Conservation (phyloP, 2,329 filamentous ascomycete genomes). For the Phialophora macrospora region DNA sequence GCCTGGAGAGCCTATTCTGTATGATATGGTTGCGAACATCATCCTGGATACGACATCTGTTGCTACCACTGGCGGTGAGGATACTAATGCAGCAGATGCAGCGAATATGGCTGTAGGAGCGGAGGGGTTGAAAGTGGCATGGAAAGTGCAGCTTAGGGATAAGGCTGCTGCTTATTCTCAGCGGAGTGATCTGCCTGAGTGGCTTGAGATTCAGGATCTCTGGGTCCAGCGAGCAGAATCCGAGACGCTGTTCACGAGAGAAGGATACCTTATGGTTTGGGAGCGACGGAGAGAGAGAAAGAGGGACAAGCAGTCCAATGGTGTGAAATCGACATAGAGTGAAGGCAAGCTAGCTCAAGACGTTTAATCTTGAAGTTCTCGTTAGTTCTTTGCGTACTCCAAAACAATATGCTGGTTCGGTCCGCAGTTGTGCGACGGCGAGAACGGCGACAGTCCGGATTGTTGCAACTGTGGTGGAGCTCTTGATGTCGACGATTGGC, state of each 20-base stretch:
- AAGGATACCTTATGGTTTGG: slow-evolving; percentile 97
- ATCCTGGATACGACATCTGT: slow-evolving; percentile 57
- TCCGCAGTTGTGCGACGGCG: background rate
- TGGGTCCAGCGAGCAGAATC: slow-evolving; percentile 88
- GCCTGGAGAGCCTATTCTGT: slow-evolving; percentile 82
- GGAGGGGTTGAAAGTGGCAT: slow-evolving; percentile 88
- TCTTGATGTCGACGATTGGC: background rate
- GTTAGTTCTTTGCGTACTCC: background rate
- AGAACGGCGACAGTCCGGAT: background rate
- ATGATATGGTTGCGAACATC: slow-evolving; percentile 95
- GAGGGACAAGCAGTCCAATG: slow-evolving; percentile 49
- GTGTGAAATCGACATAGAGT: background rate
- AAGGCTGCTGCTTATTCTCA: slow-evolving; percentile 54
- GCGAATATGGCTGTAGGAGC: slow-evolving; percentile 72
- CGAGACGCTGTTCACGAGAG: slow-evolving; percentile 88
- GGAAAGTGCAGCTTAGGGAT: slow-evolving; percentile 89
- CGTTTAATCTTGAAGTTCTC: background rate
- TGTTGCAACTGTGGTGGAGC: background rate
- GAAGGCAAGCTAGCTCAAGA: background rate
- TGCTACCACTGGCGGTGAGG: slow-evolving; percentile 64
- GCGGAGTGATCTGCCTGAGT: slow-evolving; percentile 66
- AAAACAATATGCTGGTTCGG: background rate
- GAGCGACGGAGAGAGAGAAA: slow-evolving; percentile 70
- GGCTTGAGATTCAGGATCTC: slow-evolving; percentile 92
- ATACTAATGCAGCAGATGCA: slow-evolving; percentile 46